phyloP scores from a whole-genome alignment of 768 basidiomycete species.

The Galerina marginata region DNA sequence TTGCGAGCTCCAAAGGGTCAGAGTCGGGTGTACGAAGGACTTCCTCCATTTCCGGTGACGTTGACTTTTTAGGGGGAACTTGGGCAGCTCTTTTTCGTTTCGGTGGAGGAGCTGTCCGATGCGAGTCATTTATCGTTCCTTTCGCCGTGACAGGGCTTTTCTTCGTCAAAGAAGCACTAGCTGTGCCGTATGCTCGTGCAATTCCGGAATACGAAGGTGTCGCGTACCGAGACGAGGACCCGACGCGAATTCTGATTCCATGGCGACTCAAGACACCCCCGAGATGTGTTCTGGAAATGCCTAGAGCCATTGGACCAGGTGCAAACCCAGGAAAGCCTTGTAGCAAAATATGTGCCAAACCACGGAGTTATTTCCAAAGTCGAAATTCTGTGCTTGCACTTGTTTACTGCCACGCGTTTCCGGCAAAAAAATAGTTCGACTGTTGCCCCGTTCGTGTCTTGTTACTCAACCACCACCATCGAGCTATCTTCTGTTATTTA shows the following conservation, averaged over 20 bases:
- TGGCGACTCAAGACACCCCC: constrained; percentile 18
- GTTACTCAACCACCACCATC: constrained; percentile 36
- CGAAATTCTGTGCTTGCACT: constrained; percentile 26
- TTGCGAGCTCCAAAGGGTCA: constrained; percentile 8
- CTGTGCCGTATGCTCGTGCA: constrained; percentile 23
- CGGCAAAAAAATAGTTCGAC: constrained; percentile 29
- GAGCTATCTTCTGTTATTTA: constrained; percentile 9
- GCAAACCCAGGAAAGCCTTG: constrained; percentile 3
- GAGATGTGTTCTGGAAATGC: constrained; percentile 22
- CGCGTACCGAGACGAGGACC: constrained; percentile 13
- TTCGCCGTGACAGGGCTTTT: constrained; percentile 19
- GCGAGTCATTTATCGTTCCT: constrained; percentile 18
- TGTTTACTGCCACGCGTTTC: constrained; percentile 35
- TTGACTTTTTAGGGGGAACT: constrained; percentile 11
- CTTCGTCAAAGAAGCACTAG: constrained; percentile 17
- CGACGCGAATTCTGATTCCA: constrained; percentile 10
- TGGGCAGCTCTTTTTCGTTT: constrained; percentile 4
- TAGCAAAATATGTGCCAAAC: neutral
- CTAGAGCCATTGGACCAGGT: constrained; percentile 18
- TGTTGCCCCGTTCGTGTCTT: constrained; percentile 22
- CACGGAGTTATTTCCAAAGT: constrained; percentile 6
- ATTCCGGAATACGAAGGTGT: neutral
- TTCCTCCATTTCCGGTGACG: constrained; percentile 19
- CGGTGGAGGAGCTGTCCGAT: constrained; percentile 6
- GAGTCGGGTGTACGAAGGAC: constrained; percentile 7